Evolutionary conservation across 2,329 filamentous ascomycete genomes (phyloP), one percentile per base, ranked within the genome.

Genomic region (Aspergillus pseudoviridinutans): DNA sequence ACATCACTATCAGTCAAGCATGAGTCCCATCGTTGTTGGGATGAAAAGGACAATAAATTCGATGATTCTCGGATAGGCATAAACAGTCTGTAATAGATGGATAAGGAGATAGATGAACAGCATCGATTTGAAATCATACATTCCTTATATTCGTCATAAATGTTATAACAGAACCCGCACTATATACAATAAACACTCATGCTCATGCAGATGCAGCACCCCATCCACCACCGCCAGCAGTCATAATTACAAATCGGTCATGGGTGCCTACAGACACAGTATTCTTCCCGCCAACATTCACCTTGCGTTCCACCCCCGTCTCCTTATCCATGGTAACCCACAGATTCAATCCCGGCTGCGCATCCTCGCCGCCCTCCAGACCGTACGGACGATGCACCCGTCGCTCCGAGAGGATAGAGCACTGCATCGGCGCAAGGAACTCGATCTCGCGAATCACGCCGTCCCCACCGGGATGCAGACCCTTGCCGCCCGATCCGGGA

Each of bases 391-490:
- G 81, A 61, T 89, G 87, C 0, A 93, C 89, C 29, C 91, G 77
- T 20, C 91, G 74, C 72, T 96, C 91, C 5, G 86, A 89, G 6
- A 95, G 76, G 27, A 96, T 93, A 1, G 85, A 89, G 14, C 90
- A 90, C 73, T 94, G 88, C 32, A 95, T 85, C 0, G 89, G 88
- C 32, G 90, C 86, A 3, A 90, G 80, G 76, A 95, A 93, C 74
- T 95, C 91, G 61, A 95, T 92, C 59, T 95, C 91, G 0, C 91
- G 78, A 0, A 92, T 78, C 0, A 92, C 89, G 17, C 91, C 91
- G 63, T 93, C 86, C 2, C 90, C 90, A 22, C 90, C 90, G 0
- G 76, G 76, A 65, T 91, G 86, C 69, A 84, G 81, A 0, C 90
- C 90, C 14, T 71, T 71, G 0, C 90, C 90, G 1, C 86, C 87